Base-by-base conservation (phyloP, 257 asterid genomes). In the Nicotiana attenuata region DNA sequence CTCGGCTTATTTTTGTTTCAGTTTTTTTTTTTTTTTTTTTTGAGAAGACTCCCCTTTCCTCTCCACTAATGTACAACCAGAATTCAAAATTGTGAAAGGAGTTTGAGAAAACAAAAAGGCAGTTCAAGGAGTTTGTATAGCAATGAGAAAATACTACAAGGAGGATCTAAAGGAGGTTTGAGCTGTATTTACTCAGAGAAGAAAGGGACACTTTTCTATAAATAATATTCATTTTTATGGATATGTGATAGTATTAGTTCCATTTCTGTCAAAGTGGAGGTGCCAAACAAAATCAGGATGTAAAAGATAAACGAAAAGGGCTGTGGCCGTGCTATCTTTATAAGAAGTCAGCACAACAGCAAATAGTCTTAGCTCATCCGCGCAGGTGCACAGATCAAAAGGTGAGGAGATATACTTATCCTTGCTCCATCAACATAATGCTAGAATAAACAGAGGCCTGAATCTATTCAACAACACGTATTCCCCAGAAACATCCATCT, bases 11-110 rank as follows among this genome's bases (percentile, higher is more conserved):
- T 10, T 22, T 10, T 22, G 7, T 60, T 60, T 22, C 5, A 7
- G 0, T 2, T 13, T 10, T 0, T 10, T 1, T 61, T 14, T 0
- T 10, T 1, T 61, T 14, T 4, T 0, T 10, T 24, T 22, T 2
- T 3, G 33, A 61, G 15, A 24, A 61, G 33, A 61, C 17, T 61
- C 8, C 33, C 2, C 16, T 60, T 60, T 61, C 8, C 33, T 24
- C 3, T 61, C 33, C 35, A 61, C 15, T 24, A 4, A 64, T 4
- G 20, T 64, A 64, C 69, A 64, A 64, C 71, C 20, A 64, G 20
- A 64, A 41, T 8, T 41, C 50, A 41, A 41, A 38, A 41, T 41
- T 0, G 11, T 41, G 11, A 41, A 41, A 41, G 50, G 22, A 5
- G 11, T 28, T 13, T 65, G 13, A 15, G 71, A 65, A 65, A 65